A percentile compares a stretch with the other conserved stretches of the same genome.
These are phyloP conservation scores for Exophiala xenobiotica DNA, from an alignment of 2,329 filamentous ascomycete species.

Conservation along the genomic window DNA sequence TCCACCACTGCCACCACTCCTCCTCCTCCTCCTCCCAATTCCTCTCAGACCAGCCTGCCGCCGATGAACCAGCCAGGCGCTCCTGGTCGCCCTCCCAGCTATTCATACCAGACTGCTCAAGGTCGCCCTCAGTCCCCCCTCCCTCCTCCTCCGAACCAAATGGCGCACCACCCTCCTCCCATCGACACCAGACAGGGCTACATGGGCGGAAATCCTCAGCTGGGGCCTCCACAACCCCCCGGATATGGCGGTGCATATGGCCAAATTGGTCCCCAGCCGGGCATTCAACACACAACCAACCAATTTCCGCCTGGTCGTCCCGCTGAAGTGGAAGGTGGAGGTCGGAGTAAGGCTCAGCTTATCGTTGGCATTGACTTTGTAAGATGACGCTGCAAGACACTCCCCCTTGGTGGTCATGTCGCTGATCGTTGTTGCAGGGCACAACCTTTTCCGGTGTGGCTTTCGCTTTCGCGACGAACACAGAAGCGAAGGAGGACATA, in stretches of 20 bases:
- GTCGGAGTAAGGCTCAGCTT: conserved; percentile 89
- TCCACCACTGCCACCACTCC: conserved; percentile 35
- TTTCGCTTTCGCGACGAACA: conserved; percentile 90
- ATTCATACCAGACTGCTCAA: conserved; percentile 56
- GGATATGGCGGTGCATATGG: conserved; percentile 43
- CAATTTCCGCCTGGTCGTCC: conserved; percentile 36
- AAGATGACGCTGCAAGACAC: conserved; percentile 39
- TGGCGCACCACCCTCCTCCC: conserved; percentile 49
- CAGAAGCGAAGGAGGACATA: conserved; percentile 96
- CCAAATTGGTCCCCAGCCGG: conserved; percentile 25
- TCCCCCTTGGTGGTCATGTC: neutral
- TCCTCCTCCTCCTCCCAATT: conserved; percentile 41
- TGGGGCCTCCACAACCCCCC: conserved; percentile 42
- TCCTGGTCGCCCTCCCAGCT: conserved; percentile 63
- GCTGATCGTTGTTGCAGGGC: conserved; percentile 56
- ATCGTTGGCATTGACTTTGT: conserved; percentile 99
- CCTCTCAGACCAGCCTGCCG: conserved; percentile 52
- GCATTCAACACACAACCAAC: conserved; percentile 32
- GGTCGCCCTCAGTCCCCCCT: conserved; percentile 56
- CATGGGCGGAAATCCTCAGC: conserved; percentile 44
- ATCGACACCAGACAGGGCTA: conserved; percentile 57
- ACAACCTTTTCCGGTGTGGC: conserved; percentile 98
- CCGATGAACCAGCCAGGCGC: conserved; percentile 55
- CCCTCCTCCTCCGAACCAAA: conserved; percentile 43
- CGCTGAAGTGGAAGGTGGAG: conserved; percentile 79